Evolutionary conservation across 768 basidiomycete species (phyloP).

Genomic region (Xerocomellus amylosporus): DNA sequence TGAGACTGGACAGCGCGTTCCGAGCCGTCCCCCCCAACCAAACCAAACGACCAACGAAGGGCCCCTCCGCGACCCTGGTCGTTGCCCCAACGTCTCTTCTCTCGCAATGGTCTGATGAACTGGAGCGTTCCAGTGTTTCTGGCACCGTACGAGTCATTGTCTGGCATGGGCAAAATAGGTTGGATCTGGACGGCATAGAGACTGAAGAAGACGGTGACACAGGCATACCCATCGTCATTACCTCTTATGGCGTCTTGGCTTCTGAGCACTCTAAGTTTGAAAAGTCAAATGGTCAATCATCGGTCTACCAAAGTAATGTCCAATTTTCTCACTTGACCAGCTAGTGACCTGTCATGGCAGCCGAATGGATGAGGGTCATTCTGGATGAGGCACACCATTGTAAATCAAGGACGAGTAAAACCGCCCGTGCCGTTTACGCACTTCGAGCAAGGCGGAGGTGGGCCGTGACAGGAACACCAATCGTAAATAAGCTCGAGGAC

Average conservation of each 20-base stretch:
- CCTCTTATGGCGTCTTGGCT: slow-evolving; percentile 88
- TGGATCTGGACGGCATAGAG: slow-evolving; percentile 64
- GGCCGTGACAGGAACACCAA: slow-evolving; percentile 95
- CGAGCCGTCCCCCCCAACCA: slow-evolving; percentile 41
- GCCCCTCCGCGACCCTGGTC: slow-evolving; percentile 72
- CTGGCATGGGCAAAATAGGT: slow-evolving; percentile 87
- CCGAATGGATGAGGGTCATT: slow-evolving; percentile 77
- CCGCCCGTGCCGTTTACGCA: slow-evolving; percentile 85
- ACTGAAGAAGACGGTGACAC: slow-evolving; percentile 49
- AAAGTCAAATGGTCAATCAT: slow-evolving; percentile 49
- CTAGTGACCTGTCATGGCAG: slow-evolving; percentile 36
- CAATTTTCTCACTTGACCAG: background rate
- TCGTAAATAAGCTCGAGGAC: slow-evolving; percentile 91
- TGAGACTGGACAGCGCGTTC: slow-evolving; percentile 64
- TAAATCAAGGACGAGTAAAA: slow-evolving; percentile 85
- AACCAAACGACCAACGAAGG: slow-evolving; percentile 22
- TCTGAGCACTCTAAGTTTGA: slow-evolving; percentile 79
- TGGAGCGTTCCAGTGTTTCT: slow-evolving; percentile 77
- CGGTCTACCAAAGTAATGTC: slow-evolving; percentile 67
- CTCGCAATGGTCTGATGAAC: slow-evolving; percentile 90
- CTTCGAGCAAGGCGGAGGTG: slow-evolving; percentile 77
- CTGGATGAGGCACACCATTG: slow-evolving; percentile 95
- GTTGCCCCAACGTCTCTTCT: slow-evolving; percentile 91
- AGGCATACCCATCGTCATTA: slow-evolving; percentile 79
- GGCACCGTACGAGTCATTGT: slow-evolving; percentile 64